Evolutionary conservation across 768 basidiomycete species (phyloP).

Genomic region (Leccinum variicolor): DNA sequence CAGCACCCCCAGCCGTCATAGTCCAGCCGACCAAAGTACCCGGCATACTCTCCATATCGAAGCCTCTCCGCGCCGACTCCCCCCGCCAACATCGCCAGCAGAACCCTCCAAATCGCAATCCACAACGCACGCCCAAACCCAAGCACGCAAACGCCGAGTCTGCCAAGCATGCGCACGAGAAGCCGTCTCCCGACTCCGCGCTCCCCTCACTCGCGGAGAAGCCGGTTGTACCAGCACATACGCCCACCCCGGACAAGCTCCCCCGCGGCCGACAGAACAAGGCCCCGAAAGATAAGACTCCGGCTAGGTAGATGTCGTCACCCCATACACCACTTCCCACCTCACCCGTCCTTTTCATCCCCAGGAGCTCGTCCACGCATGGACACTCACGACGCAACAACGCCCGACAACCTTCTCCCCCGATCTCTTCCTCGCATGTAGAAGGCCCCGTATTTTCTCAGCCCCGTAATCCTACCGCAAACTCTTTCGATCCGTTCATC

Average conservation of each 20-base stretch:
- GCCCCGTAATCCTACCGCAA: slow-evolving; percentile 33
- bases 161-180: slow-evolving; percentile 13
- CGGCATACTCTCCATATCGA: slow-evolving; percentile 68
- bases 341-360: slow-evolving; percentile 3
- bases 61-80: slow-evolving; percentile 39
- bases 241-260: slow-evolving; percentile 26
- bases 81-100: slow-evolving; percentile 37
- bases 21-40: slow-evolving; percentile 73
- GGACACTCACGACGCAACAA: slow-evolving; percentile 46
- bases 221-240: slow-evolving; percentile 14
- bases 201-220: slow-evolving; percentile 32
- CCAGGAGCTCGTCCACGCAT: slow-evolving; percentile 47
- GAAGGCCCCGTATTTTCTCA: slow-evolving; percentile 41
- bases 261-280: slow-evolving; percentile 36
- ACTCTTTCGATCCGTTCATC: slow-evolving; percentile 48
- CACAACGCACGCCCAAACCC: slow-evolving; percentile 36
- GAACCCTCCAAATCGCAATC: slow-evolving; percentile 30
- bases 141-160: slow-evolving; percentile 18
- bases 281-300: slow-evolving; percentile 41
- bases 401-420: slow-evolving; percentile 63
- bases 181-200: slow-evolving; percentile 26
- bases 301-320: slow-evolving; percentile 36
- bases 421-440: slow-evolving; percentile 62
- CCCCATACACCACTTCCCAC: not conserved
- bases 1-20: slow-evolving; percentile 63